Percentiles rank a stretch among this genome's conserved stretches.
phyloP scores from a whole-genome alignment of 2,329 filamentous ascomycete genomes.

The Hymenoscyphus fraxineus region DNA sequence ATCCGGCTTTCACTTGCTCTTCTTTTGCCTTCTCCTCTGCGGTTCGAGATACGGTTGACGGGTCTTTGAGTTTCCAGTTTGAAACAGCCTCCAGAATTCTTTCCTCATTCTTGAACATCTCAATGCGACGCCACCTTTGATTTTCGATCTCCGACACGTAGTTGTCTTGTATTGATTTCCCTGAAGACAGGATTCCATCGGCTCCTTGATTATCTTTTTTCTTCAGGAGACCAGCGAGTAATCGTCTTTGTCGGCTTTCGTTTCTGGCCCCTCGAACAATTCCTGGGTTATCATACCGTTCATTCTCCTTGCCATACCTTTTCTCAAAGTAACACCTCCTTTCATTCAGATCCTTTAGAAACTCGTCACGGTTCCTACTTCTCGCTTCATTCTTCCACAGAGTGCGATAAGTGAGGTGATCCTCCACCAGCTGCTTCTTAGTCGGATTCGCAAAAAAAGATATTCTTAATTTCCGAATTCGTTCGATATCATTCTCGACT shows the following conservation, averaged over 20 bases:
- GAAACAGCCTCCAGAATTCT: slow-evolving; percentile 6
- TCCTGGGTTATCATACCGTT: not conserved
- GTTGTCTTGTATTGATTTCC: not conserved
- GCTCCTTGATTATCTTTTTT: not conserved
- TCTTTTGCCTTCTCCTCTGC: not conserved
- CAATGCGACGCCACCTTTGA: not conserved
- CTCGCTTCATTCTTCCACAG: slow-evolving; percentile 7
- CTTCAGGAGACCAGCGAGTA: not conserved
- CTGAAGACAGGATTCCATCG: not conserved
- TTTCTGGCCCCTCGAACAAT: not conserved
- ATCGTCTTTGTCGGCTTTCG: not conserved
- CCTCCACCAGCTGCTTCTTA: not conserved
- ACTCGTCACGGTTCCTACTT: not conserved
- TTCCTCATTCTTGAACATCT: slow-evolving; percentile 10
- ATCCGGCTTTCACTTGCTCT: not conserved
- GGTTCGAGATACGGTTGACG: not conserved
- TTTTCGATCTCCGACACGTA: not conserved
- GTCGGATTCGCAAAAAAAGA: slow-evolving; percentile 8
- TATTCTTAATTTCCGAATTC: not conserved
- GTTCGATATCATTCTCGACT: not conserved
- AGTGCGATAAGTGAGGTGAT: not conserved
- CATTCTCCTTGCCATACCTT: not conserved
- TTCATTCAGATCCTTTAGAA: not conserved
- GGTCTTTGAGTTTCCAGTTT: not conserved
- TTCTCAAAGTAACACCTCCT: not conserved